Base-by-base conservation (phyloP, 2,329 filamentous ascomycete genomes). In the Dissoconium aciculare region DNA sequence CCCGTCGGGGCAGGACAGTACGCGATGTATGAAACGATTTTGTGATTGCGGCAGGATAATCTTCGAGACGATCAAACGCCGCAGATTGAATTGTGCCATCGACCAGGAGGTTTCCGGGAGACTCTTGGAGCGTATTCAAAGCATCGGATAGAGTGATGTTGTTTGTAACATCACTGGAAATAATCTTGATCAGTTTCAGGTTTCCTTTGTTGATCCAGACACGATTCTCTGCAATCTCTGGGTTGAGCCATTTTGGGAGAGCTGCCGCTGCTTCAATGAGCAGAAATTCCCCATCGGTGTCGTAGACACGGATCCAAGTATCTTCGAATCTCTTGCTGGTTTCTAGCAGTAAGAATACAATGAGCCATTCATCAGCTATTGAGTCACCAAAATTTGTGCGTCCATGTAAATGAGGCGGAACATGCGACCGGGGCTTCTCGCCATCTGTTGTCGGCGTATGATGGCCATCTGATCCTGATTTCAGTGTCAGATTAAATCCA, bases 301-400 rank as follows among this genome's bases (percentile, higher is more conserved):
- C 89, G 36, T 71, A 74, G 3, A 92, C 67, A 28, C 80, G 74
- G 27, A 84, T 69, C 85, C 87, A 98, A 5, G 84, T 63, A 36
- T 78, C 66, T 4, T 71, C 62, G 45, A 80, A 80, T 21, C 68
- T 64, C 43, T 67, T 78, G 44, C 77, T 85, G 44, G 95, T 59
- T 56, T 92, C 78, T 26, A 80, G 73, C 16, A 98, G 63, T 4
- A 95, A 60, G 57, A 85, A 93, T 12, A 95, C 85, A 36, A 95
- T 76, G 4, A 95, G 69, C 91, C 89, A 98, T 60, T 98, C 91
- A 46, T 98, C 89, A 49, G 93, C 87, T 3, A 95, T 75, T 0
- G 84, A 89, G 55, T 98, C 91, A 5, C 87, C 85, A 47, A 84
- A 95, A 51, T 87, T 80, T 1, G 83, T 89, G 30, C 66, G 63